Percentiles rank a stretch among this genome's conserved stretches.
Conservation (phyloP, 108 stramenopile species). For the Parmales sp. region DNA sequence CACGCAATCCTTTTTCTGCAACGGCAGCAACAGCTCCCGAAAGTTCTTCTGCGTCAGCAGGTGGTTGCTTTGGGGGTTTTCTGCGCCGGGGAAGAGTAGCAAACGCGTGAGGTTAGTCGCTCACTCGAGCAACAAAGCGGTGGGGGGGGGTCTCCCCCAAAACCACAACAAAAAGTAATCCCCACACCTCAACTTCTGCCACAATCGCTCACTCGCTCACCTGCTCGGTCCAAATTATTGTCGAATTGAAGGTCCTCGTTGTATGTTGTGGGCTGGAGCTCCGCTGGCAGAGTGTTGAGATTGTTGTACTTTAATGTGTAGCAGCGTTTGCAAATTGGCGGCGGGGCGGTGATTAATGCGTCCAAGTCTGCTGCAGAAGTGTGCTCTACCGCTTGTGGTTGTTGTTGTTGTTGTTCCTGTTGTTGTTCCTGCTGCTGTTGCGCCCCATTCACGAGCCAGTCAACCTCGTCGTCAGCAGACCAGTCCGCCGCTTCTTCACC, state of each 20-base stretch:
- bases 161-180: too few species aligned
- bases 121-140: too few species aligned
- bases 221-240: conserved; percentile 72
- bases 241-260: too few species aligned
- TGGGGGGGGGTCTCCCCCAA: too few species aligned
- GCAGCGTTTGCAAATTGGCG: conserved; percentile 17
- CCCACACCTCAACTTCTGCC: too few species aligned
- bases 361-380: too few species aligned
- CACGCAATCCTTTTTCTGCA: conserved; percentile 61
- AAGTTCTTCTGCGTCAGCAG: conserved; percentile 68
- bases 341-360: too few species aligned
- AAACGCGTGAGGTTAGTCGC: too few species aligned
- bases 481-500: too few species aligned
- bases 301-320: conserved; percentile 54
- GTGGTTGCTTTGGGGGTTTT: too few species aligned
- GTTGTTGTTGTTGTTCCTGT: not conserved
- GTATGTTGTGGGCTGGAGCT: conserved; percentile 70
- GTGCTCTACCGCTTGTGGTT: not conserved
- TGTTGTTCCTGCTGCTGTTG: not conserved
- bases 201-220: conserved; percentile 58
- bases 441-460: conserved; percentile 48
- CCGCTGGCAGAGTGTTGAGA: conserved; percentile 68
- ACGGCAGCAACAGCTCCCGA: conserved; percentile 53
- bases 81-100: too few species aligned
- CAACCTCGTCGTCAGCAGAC: conserved; percentile 72